phyloP scores from a whole-genome alignment of 768 basidiomycete species.

The Suillus clintonianus region DNA sequence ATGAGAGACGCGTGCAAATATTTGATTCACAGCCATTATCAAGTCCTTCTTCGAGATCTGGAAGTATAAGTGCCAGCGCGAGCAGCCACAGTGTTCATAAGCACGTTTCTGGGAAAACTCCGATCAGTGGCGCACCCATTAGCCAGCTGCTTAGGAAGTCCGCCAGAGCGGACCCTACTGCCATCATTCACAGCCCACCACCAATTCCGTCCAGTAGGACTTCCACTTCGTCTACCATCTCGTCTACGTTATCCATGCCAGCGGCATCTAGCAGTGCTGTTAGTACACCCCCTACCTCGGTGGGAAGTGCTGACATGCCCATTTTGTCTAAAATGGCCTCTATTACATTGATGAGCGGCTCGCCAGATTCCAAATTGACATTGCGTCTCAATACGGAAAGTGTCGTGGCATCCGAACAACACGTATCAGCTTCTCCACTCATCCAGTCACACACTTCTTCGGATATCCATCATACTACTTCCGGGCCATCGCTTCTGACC shows the following conservation, averaged over 20 bases:
- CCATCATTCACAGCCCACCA: conserved; percentile 10
- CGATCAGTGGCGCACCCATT: conserved; percentile 13
- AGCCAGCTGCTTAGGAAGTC: conserved; percentile 25
- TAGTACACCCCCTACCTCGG: conserved; percentile 61
- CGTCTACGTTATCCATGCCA: conserved; percentile 53
- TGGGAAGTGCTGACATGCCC: conserved; percentile 38
- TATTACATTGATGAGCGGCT: conserved; percentile 17
- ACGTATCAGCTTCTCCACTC: conserved; percentile 22
- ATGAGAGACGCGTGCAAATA: conserved; percentile 73
- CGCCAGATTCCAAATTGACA: conserved; percentile 4
- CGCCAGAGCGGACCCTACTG: conserved; percentile 6
- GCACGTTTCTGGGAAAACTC: conserved; percentile 14
- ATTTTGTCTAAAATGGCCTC: conserved; percentile 35
- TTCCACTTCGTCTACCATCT: conserved; percentile 35
- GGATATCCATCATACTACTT: conserved; percentile 27
- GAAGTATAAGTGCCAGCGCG: conserved; percentile 32
- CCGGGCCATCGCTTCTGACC: conserved; percentile 58
- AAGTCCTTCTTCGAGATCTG: conserved; percentile 45
- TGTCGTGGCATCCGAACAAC: conserved; percentile 3
- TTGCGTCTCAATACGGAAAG: neutral
- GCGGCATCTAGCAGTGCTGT: conserved; percentile 39
- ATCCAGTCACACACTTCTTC: conserved; percentile 22
- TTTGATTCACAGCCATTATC: conserved; percentile 80
- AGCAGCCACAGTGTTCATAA: conserved; percentile 20
- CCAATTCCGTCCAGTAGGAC: conserved; percentile 38